These are phyloP conservation scores for Phytophthora capsici DNA, from an alignment of 352 stramenopile species.

Conservation along the genomic window DNA sequence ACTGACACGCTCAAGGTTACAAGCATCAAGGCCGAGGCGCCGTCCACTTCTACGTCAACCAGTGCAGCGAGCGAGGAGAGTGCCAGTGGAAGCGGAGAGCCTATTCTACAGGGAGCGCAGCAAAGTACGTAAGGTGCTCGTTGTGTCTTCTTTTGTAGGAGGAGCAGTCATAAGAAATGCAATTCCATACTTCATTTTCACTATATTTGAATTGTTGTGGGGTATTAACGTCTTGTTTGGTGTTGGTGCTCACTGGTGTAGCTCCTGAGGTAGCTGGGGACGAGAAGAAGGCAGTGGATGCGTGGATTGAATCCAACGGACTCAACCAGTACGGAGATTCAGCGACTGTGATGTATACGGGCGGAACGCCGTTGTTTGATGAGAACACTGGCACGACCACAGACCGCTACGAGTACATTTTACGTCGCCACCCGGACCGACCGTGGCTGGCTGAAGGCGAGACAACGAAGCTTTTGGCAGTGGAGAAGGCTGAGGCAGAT, in stretches of 20 bases:
- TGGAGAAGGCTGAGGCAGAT: not conserved
- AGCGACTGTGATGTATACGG: constrained; percentile 63
- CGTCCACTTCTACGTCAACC: constrained; percentile 6
- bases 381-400: constrained; percentile 60
- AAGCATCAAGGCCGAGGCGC: constrained; percentile 35
- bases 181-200: constrained; percentile 17
- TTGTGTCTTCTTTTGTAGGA: constrained; percentile 14
- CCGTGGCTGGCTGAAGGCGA: constrained; percentile 54
- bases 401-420: constrained; percentile 78
- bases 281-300: constrained; percentile 60
- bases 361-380: constrained; percentile 83
- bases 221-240: not conserved
- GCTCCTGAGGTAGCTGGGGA: constrained; percentile 37
- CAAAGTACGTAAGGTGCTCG: constrained; percentile 36
- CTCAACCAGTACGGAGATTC: constrained; percentile 72
- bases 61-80: constrained; percentile 1
- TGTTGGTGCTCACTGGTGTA: constrained; percentile 9
- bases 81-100: constrained; percentile 8
- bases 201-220: constrained; percentile 5
- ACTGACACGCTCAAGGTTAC: constrained; percentile 69
- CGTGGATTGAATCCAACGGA: constrained; percentile 62
- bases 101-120: constrained; percentile 7
- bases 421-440: constrained; percentile 51
- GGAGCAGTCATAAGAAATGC: constrained; percentile 24
- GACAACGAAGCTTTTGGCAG: constrained; percentile 21